phyloP scores from a whole-genome alignment of 2,329 filamentous ascomycete species.

The Ilyonectria robusta region DNA sequence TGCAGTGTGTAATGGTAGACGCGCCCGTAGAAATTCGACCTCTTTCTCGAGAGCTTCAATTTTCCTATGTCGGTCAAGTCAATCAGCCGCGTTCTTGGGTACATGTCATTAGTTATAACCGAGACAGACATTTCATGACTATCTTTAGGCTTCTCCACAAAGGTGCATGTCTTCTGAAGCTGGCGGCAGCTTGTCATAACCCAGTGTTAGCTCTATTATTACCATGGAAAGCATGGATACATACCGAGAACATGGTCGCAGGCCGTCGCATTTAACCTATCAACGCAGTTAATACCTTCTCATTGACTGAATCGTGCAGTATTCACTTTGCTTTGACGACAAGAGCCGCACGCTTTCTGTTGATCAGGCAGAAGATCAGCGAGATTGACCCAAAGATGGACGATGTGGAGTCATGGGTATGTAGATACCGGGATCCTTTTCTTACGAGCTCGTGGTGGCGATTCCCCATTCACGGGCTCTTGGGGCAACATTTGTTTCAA shows the following conservation, averaged over 20 bases:
- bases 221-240: not conserved
- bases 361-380: not conserved
- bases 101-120: not conserved
- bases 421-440: not conserved
- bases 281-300: not conserved
- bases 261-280: conserved; percentile 4
- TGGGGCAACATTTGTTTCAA: not conserved
- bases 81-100: not conserved
- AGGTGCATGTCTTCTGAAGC: not conserved
- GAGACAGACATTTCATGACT: not conserved
- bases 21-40: not conserved
- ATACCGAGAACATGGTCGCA: conserved; percentile 5
- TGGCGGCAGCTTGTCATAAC: not conserved
- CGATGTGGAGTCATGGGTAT: not conserved
- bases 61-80: not conserved
- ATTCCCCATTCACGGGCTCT: not conserved
- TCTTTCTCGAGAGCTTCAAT: conserved; percentile 1
- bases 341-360: conserved; percentile 1
- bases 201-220: not conserved
- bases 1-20: not conserved
- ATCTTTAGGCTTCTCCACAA: not conserved
- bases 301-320: not conserved
- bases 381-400: not conserved
- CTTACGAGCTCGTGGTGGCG: not conserved
- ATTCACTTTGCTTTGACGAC: conserved; percentile 1